Evolutionary conservation across 495 filamentous ascomycete genomes (phyloP).

Genomic region (Coniosporium apollinis): DNA sequence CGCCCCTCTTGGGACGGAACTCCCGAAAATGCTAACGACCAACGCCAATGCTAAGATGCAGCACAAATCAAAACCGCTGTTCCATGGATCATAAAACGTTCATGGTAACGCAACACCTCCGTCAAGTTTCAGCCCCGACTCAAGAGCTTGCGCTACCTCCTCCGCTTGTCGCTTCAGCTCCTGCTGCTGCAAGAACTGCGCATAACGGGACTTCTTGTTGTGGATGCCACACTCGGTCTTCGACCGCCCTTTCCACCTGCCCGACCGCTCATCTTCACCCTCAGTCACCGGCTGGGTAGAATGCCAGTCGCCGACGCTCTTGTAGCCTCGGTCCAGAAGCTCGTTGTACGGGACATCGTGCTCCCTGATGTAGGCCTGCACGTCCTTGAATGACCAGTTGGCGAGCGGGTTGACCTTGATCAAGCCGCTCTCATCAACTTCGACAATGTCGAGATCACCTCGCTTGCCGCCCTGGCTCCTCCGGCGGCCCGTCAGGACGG

Average conservation of each 20-base stretch:
- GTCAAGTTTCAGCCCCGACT: conserved; percentile 13
- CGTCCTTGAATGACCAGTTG: conserved; percentile 86
- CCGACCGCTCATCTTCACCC: conserved; percentile 91
- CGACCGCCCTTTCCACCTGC: conserved; percentile 82
- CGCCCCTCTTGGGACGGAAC: no score
- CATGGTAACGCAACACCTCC: conserved; percentile 10
- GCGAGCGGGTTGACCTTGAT: conserved; percentile 98
- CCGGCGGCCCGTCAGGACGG: conserved; percentile 86
- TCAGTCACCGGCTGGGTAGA: conserved; percentile 76
- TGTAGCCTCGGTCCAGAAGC: conserved; percentile 81
- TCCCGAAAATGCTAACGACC: no score
- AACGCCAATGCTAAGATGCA: conserved; percentile 18
- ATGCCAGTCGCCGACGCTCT: conserved; percentile 96
- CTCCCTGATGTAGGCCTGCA: conserved; percentile 68
- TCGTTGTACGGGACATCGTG: conserved; percentile 88
- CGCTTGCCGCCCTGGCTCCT: conserved; percentile 88
- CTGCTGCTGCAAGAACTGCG: conserved; percentile 59
- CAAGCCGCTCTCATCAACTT: conserved; percentile 79
- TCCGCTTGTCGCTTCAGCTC: conserved; percentile 59
- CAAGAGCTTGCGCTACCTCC: conserved; percentile 23
- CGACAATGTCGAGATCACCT: conserved; percentile 72
- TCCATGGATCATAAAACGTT: neutral
- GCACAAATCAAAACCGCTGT: neutral
- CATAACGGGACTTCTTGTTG: conserved; percentile 86
- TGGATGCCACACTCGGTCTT: conserved; percentile 99